Conservation (phyloP, 257 asterid species). For the Cordia subcordata region DNA sequence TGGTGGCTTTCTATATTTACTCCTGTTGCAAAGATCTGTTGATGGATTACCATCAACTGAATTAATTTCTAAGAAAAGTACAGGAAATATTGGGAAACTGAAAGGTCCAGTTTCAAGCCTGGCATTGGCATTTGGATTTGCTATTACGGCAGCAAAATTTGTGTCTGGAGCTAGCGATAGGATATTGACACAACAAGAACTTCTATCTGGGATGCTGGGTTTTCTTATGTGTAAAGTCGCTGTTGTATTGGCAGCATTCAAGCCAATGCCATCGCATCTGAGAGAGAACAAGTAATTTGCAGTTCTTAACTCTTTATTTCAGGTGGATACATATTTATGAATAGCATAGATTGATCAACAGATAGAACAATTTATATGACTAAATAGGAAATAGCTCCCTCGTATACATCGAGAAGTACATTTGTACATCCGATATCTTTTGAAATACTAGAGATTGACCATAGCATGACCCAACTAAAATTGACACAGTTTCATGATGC, state of each 20-base stretch:
- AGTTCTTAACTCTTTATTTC: background rate
- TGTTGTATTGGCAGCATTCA: conserved; percentile 66
- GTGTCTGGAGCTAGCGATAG: conserved; percentile 40
- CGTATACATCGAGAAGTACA: background rate
- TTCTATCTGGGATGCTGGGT: conserved; percentile 69
- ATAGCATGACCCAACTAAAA: no score
- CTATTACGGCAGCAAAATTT: conserved; percentile 31
- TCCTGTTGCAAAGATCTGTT: conserved; percentile 66
- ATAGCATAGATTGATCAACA: background rate
- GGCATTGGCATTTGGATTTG: conserved; percentile 41
- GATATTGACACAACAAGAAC: conserved; percentile 51
- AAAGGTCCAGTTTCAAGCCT: conserved; percentile 37
- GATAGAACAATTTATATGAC: background rate
- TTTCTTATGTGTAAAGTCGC: conserved; percentile 78
- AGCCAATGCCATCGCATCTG: conserved; percentile 38
- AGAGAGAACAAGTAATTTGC: conserved; percentile 23
- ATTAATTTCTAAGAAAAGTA: conserved; percentile 26
- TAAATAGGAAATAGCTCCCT: background rate
- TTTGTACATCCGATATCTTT: background rate
- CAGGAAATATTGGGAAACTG: conserved; percentile 23
- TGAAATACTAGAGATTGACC: no score
- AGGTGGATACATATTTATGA: conserved; percentile 3
- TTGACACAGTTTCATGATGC: no score
- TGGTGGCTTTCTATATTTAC: conserved; percentile 60
- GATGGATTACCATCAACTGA: conserved; percentile 53